Base-by-base conservation (phyloP, 768 basidiomycete species). In the Lactarius indigo region DNA sequence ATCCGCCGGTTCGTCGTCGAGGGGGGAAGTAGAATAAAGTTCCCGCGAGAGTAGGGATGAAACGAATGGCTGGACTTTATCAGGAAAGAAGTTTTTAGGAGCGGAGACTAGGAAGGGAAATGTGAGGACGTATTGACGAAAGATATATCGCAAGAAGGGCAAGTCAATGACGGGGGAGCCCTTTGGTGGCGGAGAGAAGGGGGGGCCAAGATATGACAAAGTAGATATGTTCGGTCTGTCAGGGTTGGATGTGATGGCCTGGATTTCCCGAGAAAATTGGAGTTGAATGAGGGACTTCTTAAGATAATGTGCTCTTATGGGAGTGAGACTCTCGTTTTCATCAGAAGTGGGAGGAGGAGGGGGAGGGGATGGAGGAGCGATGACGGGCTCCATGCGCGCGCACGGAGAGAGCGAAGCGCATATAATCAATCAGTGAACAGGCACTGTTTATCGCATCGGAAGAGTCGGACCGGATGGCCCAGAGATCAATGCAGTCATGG, bases 101-200 rank as follows among this genome's bases (percentile, higher is more conserved):
- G 95, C 96, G 1, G 89, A 80, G 57, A 87, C 85, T 76, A 99
- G 87, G 81, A 99, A 97, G 17, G 97, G 97, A 74, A 99, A 98
- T 0, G 95, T 91, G 64, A 98, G 83, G 65, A 98, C 83, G 74
- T 94, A 98, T 75, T 96, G 93, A 61, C 90, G 87, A 75, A 98
- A 96, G 71, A 96, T 83, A 77, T 90, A 97, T 28, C 87, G 84
- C 68, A 98, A 79, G 75, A 99, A 89, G 3, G 96, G 96, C 26
- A 98, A 81, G 77, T 96, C 92, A 63, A 87, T 78, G 10, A 71
- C 72, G 37, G 84, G 81, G 0, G 84, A 78, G 73, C 82, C 80
- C 70, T 85, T 84, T 17, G 85, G 88, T 18, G 86, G 86, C 1
- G 85, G 88, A 1, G 85, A 81, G 78, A 99, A 97, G 2, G 97